Percentiles rank a stretch among this genome's conserved stretches.
These are phyloP conservation scores for Pichia cactophila DNA, from an alignment of 1,139 yeast species.

Conservation along the genomic window DNA sequence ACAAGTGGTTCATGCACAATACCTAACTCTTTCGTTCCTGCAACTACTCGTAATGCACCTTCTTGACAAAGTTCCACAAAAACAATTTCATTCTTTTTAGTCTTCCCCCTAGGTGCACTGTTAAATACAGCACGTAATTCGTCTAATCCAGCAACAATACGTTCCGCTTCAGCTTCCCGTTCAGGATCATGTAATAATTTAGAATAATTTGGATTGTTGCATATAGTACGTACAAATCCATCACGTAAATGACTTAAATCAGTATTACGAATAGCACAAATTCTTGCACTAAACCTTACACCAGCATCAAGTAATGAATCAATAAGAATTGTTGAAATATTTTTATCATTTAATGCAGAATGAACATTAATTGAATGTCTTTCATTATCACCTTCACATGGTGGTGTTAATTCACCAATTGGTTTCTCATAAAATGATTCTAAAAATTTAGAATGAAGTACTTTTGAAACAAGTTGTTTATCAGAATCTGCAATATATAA, in stretches of 20 bases:
- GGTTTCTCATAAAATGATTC: slow-evolving; percentile 23
- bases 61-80: slow-evolving; percentile 36
- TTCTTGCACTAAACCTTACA: slow-evolving; percentile 59
- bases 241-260: slow-evolving; percentile 85
- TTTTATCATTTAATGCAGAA: slow-evolving; percentile 51
- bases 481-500: slow-evolving; percentile 65
- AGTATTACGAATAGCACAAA: slow-evolving; percentile 80
- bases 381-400: background rate
- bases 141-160: slow-evolving; percentile 44
- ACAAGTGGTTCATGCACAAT: slow-evolving; percentile 34
- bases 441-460: slow-evolving; percentile 37
- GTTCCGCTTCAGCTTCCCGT: slow-evolving; percentile 25
- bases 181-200: slow-evolving; percentile 28
- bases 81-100: slow-evolving; percentile 56
- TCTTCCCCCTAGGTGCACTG: slow-evolving; percentile 43
- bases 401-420: slow-evolving; percentile 10
- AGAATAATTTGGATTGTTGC: slow-evolving; percentile 45
- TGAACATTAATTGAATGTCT: slow-evolving; percentile 43
- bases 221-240: slow-evolving; percentile 74
- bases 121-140: slow-evolving; percentile 45
- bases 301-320: slow-evolving; percentile 51
- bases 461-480: slow-evolving; percentile 35
- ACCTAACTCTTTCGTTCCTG: slow-evolving; percentile 33
- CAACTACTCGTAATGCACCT: slow-evolving; percentile 36
- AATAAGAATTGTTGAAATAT: slow-evolving; percentile 46